Evolutionary conservation across 768 basidiomycete species (phyloP).

Genomic region (Lactarius hatsudake): DNA sequence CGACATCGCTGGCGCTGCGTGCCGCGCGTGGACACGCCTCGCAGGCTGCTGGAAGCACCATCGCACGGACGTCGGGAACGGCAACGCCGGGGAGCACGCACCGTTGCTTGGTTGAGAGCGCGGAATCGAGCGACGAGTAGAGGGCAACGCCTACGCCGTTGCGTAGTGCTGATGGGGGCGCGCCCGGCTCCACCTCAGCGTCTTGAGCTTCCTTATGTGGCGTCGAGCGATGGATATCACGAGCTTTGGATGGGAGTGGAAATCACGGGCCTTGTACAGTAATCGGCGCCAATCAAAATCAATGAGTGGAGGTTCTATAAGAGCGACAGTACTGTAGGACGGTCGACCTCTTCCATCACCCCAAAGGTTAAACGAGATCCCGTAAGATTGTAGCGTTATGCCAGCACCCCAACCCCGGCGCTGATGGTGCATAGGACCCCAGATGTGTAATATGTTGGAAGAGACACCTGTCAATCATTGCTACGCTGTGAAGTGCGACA

Average conservation of each 20-base stretch:
- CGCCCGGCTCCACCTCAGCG: neutral
- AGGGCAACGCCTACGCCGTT: neutral
- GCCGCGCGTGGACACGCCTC: neutral
- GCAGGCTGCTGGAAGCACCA: neutral
- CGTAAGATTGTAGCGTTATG: neutral
- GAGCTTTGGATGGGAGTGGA: neutral
- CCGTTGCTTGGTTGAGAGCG: conserved; percentile 7
- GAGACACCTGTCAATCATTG: conserved; percentile 27
- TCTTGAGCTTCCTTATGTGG: neutral
- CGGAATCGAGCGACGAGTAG: neutral
- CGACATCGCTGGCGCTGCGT: neutral
- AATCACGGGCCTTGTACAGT: neutral
- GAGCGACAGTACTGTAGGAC: too few species aligned
- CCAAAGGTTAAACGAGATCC: neutral
- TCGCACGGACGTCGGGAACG: neutral
- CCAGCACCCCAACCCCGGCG: neutral
- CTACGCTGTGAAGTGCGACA: conserved; percentile 29
- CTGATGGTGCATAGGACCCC: neutral
- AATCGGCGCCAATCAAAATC: neutral
- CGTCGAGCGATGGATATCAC: neutral
- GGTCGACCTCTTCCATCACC: neutral
- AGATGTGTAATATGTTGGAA: conserved; percentile 10
- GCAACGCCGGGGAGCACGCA: neutral
- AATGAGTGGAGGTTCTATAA: neutral
- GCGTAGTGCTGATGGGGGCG: neutral